phyloP scores from a whole-genome alignment of 192 early-diverging fungal species.

The Gaertneriomyces semiglobifer region DNA sequence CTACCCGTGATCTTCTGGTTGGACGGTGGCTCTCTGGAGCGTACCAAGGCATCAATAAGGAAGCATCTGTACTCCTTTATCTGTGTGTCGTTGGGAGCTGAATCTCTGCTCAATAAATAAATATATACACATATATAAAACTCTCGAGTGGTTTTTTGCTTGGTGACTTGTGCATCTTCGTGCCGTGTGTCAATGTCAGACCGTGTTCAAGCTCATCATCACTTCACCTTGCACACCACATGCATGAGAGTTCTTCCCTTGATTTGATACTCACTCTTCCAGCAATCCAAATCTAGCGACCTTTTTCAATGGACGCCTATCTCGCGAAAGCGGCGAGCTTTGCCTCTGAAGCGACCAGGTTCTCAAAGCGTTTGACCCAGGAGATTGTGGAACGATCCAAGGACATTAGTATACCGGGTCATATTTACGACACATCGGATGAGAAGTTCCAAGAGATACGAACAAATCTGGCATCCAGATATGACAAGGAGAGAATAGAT shows the following conservation, averaged over 20 bases:
- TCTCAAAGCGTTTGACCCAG: conserved; percentile 35
- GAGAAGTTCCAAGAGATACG: conserved; percentile 75
- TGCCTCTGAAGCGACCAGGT: conserved; percentile 37
- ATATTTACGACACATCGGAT: conserved; percentile 89
- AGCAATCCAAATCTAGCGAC: too few species aligned
- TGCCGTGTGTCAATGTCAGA: too few species aligned
- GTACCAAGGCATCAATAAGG: conserved; percentile 25
- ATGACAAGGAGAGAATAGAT: conserved; percentile 88
- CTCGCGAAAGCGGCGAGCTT: conserved; percentile 26
- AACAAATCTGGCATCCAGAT: conserved; percentile 70
- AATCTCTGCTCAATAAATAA: conserved; percentile 28
- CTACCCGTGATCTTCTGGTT: neutral
- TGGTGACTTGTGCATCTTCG: too few species aligned
- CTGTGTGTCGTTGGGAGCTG: conserved; percentile 26
- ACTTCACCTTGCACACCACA: too few species aligned
- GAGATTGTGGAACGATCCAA: conserved; percentile 86
- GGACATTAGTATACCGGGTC: conserved; percentile 75
- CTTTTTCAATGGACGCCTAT: conserved; percentile 26
- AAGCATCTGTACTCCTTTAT: neutral
- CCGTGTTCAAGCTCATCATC: too few species aligned
- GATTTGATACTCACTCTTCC: too few species aligned
- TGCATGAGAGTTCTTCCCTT: too few species aligned
- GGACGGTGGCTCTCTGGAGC: conserved; percentile 7
- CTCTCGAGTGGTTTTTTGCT: too few species aligned
- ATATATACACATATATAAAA: too few species aligned